Evolutionary conservation across 177 flowering plant species (phyloP).

Genomic region (Vitis hybrid): DNA sequence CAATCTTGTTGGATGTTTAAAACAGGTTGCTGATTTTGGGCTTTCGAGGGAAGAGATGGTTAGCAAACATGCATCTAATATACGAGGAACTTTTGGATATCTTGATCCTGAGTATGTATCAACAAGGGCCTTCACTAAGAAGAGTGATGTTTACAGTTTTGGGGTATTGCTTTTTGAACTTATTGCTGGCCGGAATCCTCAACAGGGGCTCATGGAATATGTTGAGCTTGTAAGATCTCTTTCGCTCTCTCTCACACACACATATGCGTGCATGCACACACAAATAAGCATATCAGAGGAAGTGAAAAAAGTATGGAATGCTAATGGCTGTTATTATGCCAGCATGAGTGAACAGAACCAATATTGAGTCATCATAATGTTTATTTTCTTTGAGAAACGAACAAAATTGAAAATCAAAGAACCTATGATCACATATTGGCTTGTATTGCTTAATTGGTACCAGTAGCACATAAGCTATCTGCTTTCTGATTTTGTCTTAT

Average conservation of each 20-base stretch:
- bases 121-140: slow-evolving; percentile 80
- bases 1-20: slow-evolving; percentile 12
- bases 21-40: slow-evolving; percentile 97
- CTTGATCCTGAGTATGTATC: slow-evolving; percentile 97
- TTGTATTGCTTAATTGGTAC: background rate
- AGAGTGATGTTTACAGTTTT: slow-evolving; percentile 93
- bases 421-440: too few species aligned
- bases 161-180: slow-evolving; percentile 95
- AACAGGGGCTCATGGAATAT: slow-evolving; percentile 89
- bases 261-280: too few species aligned
- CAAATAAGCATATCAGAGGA: too few species aligned
- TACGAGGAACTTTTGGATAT: slow-evolving; percentile 93
- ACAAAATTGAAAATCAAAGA: too few species aligned
- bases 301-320: too few species aligned
- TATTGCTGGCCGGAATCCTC: slow-evolving; percentile 87
- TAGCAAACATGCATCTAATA: slow-evolving; percentile 56
- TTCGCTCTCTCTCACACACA: background rate
- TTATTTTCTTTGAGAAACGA: too few species aligned
- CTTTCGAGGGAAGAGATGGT: slow-evolving; percentile 94
- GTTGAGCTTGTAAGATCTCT: slow-evolving; percentile 75
- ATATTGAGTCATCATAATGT: too few species aligned
- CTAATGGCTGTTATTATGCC: too few species aligned
- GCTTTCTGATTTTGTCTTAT: background rate
- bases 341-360: too few species aligned
- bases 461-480: background rate